Evolutionary conservation across 2,329 filamentous ascomycete species (phyloP).

Genomic region (Pseudogymnoascus sp.): DNA sequence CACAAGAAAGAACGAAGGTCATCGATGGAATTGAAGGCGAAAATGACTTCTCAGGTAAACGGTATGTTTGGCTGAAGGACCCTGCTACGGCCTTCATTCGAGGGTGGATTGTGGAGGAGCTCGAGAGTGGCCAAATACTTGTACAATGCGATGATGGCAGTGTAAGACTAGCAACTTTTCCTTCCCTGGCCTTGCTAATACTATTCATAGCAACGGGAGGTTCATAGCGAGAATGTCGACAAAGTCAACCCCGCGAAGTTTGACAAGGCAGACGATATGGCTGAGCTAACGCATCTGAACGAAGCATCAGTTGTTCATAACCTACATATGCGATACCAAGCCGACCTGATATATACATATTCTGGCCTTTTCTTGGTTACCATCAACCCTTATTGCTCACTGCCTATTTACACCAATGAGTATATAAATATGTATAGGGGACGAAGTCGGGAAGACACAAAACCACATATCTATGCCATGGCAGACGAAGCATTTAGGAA

Average conservation of each 20-base stretch:
- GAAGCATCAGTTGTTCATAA: constrained; percentile 98
- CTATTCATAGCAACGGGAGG: constrained; percentile 67
- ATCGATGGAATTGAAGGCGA: constrained; percentile 82
- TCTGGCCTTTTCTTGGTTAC: constrained; percentile 95
- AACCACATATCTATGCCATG: constrained; percentile 96
- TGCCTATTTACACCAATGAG: constrained; percentile 93
- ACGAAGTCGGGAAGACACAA: constrained; percentile 82
- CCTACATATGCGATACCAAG: constrained; percentile 86
- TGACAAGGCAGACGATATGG: constrained; percentile 99
- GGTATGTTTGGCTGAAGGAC: constrained; percentile 96
- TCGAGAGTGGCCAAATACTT: constrained; percentile 59
- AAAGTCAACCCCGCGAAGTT: constrained; percentile 99
- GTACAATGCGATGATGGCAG: constrained; percentile 93
- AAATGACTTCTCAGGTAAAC: constrained; percentile 96
- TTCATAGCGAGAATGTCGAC: constrained; percentile 81
- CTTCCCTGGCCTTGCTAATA: constrained; percentile 14
- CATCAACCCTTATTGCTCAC: constrained; percentile 89
- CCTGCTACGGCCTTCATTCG: constrained; percentile 80
- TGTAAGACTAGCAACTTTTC: constrained; percentile 44
- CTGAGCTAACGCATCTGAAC: constrained; percentile 94
- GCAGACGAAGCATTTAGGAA: constrained; percentile 95
- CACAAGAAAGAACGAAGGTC: constrained; percentile 47
- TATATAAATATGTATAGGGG: constrained; percentile 99
- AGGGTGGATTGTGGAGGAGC: constrained; percentile 83
- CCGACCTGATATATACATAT: constrained; percentile 97